A percentile compares a stretch with the other conserved stretches of the same genome.
These are phyloP conservation scores for Henningerozyma blattae DNA, from an alignment of 805 yeast genomes.

Conservation along the genomic window DNA sequence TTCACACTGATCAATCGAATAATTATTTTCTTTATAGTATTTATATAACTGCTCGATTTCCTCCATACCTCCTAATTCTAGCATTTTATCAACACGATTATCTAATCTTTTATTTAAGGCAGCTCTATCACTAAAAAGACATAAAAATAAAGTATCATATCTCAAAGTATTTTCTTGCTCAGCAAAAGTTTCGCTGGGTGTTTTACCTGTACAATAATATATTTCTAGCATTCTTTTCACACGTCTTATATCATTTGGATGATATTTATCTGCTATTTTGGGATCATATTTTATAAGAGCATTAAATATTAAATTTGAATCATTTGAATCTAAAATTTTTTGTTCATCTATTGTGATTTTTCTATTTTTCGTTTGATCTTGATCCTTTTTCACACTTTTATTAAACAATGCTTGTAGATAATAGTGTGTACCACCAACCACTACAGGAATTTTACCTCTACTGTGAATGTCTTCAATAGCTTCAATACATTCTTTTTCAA, in stretches of 20 bases:
- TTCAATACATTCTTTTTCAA: conserved; percentile 55
- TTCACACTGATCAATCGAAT: conserved; percentile 35
- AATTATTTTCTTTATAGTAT: conserved; percentile 24
- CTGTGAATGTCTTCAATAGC: conserved; percentile 52
- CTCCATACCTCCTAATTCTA: conserved; percentile 49
- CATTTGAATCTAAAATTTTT: conserved; percentile 38
- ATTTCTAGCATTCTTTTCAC: conserved; percentile 74
- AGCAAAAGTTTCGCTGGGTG: conserved; percentile 59
- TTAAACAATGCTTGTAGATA: conserved; percentile 71
- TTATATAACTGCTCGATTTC: conserved; percentile 56
- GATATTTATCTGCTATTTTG: conserved; percentile 63
- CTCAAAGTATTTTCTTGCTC: conserved; percentile 48
- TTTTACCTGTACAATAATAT: conserved; percentile 49
- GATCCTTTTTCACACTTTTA: conserved; percentile 30
- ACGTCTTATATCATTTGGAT: conserved; percentile 80
- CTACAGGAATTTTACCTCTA: conserved; percentile 66
- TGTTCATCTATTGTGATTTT: conserved; percentile 23
- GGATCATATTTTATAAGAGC: conserved; percentile 53
- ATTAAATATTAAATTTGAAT: conserved; percentile 26
- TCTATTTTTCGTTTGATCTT: conserved; percentile 4
- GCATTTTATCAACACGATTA: conserved; percentile 73
- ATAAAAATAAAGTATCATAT: conserved; percentile 56
- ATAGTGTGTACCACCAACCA: conserved; percentile 95
- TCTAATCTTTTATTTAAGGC: conserved; percentile 56
- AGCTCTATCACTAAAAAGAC: conserved; percentile 65